Conservation (phyloP, 805 yeast species). For the Ogataea ramenticola region DNA sequence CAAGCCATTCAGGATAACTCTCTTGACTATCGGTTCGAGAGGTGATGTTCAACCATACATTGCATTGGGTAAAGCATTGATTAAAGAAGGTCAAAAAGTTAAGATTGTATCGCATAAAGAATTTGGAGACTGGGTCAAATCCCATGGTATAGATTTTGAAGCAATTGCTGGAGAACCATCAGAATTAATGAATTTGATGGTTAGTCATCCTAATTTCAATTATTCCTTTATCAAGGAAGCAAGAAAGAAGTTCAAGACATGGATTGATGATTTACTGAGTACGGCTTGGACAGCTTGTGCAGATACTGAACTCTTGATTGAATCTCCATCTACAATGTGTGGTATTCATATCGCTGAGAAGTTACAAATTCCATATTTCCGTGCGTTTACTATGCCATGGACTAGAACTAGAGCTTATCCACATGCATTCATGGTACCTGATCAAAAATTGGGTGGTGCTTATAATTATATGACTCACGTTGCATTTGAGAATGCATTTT, state of each 20-base stretch:
- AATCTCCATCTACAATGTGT: slow-evolving; percentile 95
- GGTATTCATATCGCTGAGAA: slow-evolving; percentile 96
- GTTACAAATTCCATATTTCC: slow-evolving; percentile 76
- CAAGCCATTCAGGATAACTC: slow-evolving; percentile 49
- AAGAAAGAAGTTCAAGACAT: slow-evolving; percentile 63
- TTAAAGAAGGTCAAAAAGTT: slow-evolving; percentile 76
- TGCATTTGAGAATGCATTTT: slow-evolving; percentile 84
- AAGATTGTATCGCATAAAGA: slow-evolving; percentile 83
- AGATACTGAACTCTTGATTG: slow-evolving; percentile 74
- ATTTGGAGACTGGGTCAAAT: slow-evolving; percentile 66
- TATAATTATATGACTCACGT: slow-evolving; percentile 91
- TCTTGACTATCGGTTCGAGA: slow-evolving; percentile 87
- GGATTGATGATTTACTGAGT: slow-evolving; percentile 69
- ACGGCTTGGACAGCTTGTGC: slow-evolving; percentile 88
- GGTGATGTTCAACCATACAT: slow-evolving; percentile 98
- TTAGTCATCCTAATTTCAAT: slow-evolving; percentile 80
- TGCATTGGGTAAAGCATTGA: slow-evolving; percentile 75
- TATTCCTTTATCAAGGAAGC: slow-evolving; percentile 82
- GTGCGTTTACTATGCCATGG: slow-evolving; percentile 99
- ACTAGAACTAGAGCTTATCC: slow-evolving; percentile 93
- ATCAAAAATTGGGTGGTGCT: slow-evolving; percentile 86
- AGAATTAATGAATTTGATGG: slow-evolving; percentile 88
- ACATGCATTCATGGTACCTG: slow-evolving; percentile 93
- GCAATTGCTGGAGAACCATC: slow-evolving; percentile 91
- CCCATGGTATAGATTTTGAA: slow-evolving; percentile 60